Conservation (phyloP, 495 filamentous ascomycete genomes). For the Hypoxylon perforatum region DNA sequence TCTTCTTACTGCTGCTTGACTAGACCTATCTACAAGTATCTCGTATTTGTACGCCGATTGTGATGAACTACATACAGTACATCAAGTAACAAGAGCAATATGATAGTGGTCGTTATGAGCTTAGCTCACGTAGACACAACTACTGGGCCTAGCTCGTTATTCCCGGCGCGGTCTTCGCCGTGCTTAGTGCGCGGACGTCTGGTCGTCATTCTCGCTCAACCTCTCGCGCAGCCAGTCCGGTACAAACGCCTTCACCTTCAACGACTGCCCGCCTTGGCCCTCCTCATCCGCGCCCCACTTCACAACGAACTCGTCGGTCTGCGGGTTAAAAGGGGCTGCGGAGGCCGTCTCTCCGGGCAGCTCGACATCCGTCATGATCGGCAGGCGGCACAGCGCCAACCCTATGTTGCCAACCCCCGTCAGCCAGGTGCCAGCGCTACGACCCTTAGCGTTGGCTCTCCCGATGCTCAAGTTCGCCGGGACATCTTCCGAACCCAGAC, state of each 20-base stretch:
- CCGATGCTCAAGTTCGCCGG: constrained; percentile 55
- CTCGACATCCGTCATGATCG: constrained; percentile 83
- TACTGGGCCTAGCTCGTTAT: neutral
- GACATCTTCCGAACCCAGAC: constrained; percentile 35
- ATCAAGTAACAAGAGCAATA: no score
- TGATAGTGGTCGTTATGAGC: no score
- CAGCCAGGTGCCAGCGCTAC: constrained; percentile 82
- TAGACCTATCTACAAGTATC: no score
- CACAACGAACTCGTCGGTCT: constrained; percentile 58
- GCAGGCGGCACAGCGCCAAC: constrained; percentile 86
- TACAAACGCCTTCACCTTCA: constrained; percentile 86
- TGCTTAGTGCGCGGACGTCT: constrained; percentile 1
- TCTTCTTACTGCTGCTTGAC: no score
- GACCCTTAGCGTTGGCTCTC: constrained; percentile 62
- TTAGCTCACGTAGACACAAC: neutral
- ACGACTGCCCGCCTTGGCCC: constrained; percentile 44
- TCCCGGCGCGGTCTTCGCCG: neutral
- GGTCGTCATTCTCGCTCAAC: constrained; percentile 20
- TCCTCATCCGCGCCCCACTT: constrained; percentile 44
- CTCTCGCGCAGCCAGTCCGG: constrained; percentile 76
- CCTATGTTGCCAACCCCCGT: constrained; percentile 84
- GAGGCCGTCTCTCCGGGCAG: constrained; percentile 71
- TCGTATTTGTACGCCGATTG: no score
- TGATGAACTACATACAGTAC: no score
- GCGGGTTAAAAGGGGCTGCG: constrained; percentile 55